Base-by-base conservation (phyloP, 495 filamentous ascomycete genomes). In the Penicillium simplicissimum region DNA sequence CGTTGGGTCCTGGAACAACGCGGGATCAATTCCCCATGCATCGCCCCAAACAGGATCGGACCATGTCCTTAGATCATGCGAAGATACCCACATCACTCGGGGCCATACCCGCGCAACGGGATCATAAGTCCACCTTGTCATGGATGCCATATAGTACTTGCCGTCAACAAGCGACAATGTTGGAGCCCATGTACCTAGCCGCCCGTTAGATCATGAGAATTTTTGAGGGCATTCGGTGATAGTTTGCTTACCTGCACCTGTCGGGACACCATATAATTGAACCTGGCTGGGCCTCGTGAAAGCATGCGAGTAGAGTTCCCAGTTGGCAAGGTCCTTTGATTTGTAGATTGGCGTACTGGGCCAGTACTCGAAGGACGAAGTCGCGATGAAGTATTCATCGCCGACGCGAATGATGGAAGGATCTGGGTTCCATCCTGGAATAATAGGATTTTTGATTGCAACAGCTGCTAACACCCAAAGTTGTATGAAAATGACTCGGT, bases 341-440 rank as follows among this genome's bases (percentile, higher is more conserved):
- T 48, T 48, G 45, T 48, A 48, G 11, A 48, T 48, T 28, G 45
- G 23, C 3, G 45, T 48, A 25, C 45, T 28, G 4, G 45, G 45
- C 45, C 45, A 48, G 13, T 48, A 48, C 45, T 48, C 45, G 23
- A 48, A 48, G 4, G 45, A 48, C 21, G 45, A 48, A 14, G 45
- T 48, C 3, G 45, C 21, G 13, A 48, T 17, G 21, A 28, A 48
- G 15, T 48, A 48, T 28, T 48, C 45, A 28, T 28, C 23, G 7
- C 45, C 21, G 23, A 28, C 45, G 13, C 45, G 45, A 14, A 48
- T 48, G 23, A 48, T 48, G 8, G 45, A 48, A 14, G 45, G 45
- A 28, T 48, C 45, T 14, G 45, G 45, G 15, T 48, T 48, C 45
- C 45, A 48, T 23, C 45, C 45, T 28, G 45, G 13, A 1, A 48